Conservation (phyloP, 2,329 filamentous ascomycete species). For the Aspergillus sp. region DNA sequence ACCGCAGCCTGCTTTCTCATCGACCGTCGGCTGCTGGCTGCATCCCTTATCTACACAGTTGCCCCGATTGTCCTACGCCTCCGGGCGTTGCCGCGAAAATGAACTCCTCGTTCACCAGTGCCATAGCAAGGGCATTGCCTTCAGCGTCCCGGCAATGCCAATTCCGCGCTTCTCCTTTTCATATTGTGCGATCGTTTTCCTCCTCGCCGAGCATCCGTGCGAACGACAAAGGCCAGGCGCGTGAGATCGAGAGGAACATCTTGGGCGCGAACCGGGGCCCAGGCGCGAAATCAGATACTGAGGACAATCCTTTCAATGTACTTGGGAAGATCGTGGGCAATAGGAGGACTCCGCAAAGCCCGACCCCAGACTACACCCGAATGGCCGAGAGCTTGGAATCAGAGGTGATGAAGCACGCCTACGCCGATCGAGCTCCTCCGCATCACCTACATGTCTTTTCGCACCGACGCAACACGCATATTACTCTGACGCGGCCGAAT, state of each 20-base stretch:
- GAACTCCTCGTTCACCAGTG: conserved; percentile 23
- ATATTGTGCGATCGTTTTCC: conserved; percentile 25
- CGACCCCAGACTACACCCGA: conserved; percentile 22
- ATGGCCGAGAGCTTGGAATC: conserved; percentile 26
- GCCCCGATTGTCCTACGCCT: no score
- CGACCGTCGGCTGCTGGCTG: no score
- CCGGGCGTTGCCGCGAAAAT: conserved; percentile 14
- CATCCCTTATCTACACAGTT: no score
- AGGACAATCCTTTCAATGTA: no score
- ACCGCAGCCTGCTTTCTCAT: background rate
- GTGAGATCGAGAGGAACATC: conserved; percentile 21
- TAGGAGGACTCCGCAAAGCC: no score
- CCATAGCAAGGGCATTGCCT: conserved; percentile 23
- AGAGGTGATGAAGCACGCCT: conserved; percentile 26
- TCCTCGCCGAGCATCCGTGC: conserved; percentile 16
- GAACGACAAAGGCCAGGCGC: conserved; percentile 10
- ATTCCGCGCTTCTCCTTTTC: conserved; percentile 10
- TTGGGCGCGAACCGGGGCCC: conserved; percentile 13
- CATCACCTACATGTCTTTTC: conserved; percentile 82
- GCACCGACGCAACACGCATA: conserved; percentile 89
- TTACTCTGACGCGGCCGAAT: conserved; percentile 79
- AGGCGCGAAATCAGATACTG: no score
- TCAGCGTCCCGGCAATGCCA: conserved; percentile 21
- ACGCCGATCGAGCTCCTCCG: conserved; percentile 38
- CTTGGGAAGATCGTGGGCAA: no score